Percentiles rank a stretch among this genome's conserved stretches.
These are phyloP conservation scores for Gracilariopsis chorda DNA, from an alignment of 23 red algal species.

Conservation along the genomic window DNA sequence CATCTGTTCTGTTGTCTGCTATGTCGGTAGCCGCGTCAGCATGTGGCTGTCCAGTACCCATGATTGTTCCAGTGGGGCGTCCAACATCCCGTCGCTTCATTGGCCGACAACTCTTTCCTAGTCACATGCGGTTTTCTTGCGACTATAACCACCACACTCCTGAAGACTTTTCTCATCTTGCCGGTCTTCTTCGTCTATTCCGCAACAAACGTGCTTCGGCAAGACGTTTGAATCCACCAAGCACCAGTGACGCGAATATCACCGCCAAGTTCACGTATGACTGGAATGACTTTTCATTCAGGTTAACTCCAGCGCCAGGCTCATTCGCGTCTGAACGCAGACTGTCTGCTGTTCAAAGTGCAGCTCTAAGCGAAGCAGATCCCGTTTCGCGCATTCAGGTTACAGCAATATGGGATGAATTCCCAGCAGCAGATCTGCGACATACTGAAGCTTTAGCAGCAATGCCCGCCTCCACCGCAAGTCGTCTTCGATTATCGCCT, in stretches of 20 bases:
- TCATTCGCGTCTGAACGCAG: conserved; percentile 45
- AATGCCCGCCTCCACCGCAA: conserved; percentile 44
- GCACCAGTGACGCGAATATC: conserved; percentile 27
- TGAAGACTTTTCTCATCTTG: conserved; percentile 10
- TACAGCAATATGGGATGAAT: conserved; percentile 47
- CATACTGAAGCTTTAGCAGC: conserved; percentile 11
- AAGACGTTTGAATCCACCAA: neutral
- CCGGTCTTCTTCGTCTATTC: conserved; percentile 40
- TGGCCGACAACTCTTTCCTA: conserved; percentile 39
- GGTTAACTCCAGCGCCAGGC: conserved; percentile 44
- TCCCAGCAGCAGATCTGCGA: conserved; percentile 23
- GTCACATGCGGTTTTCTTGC: conserved; percentile 49
- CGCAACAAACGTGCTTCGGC: conserved; percentile 56
- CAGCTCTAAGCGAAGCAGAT: conserved; percentile 23
- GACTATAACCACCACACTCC: conserved; percentile 37
- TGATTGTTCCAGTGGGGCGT: conserved; percentile 52
- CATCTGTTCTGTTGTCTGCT: conserved; percentile 48
- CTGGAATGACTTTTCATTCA: conserved; percentile 70
- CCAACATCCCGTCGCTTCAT: conserved; percentile 50
- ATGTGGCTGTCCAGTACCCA: conserved; percentile 19
- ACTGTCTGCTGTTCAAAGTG: conserved; percentile 16
- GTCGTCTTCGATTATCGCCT: conserved; percentile 28
- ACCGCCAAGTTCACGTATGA: conserved; percentile 53
- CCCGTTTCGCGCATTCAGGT: conserved; percentile 29
- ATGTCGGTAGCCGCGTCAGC: conserved; percentile 54